phyloP scores from a whole-genome alignment of 1,139 yeast species.

The Lodderomyces margitis region DNA sequence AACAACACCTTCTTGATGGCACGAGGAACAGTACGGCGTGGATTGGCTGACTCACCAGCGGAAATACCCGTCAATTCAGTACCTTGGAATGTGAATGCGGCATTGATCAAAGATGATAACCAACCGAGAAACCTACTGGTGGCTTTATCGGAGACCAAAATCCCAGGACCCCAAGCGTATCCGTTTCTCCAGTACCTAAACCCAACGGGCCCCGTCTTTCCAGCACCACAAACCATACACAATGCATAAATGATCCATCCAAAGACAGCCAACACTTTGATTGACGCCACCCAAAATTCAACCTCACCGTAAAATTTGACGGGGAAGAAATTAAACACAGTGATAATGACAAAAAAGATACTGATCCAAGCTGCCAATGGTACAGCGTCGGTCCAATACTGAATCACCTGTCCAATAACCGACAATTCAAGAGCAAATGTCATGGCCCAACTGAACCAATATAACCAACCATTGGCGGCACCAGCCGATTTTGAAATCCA shows the following conservation, averaged over 20 bases:
- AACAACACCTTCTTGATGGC: slow-evolving; percentile 70
- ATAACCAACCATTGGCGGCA: slow-evolving; percentile 79
- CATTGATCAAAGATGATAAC: slow-evolving; percentile 59
- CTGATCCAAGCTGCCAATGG: slow-evolving; percentile 78
- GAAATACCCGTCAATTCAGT: slow-evolving; percentile 83
- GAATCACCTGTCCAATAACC: slow-evolving; percentile 72
- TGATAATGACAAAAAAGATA: slow-evolving; percentile 51
- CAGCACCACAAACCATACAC: slow-evolving; percentile 73
- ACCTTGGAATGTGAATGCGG: slow-evolving; percentile 82
- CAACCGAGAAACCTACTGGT: slow-evolving; percentile 65
- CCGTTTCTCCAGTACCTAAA: slow-evolving; percentile 93
- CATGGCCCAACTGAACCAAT: slow-evolving; percentile 86
- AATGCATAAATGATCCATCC: slow-evolving; percentile 71
- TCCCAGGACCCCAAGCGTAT: slow-evolving; percentile 79
- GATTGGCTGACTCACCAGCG: slow-evolving; percentile 85
- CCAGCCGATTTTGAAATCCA: slow-evolving; percentile 72
- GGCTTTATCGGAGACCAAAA: slow-evolving; percentile 36
- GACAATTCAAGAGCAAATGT: slow-evolving; percentile 82
- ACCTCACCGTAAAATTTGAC: slow-evolving; percentile 47
- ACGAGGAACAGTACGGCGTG: slow-evolving; percentile 72
- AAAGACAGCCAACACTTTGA: slow-evolving; percentile 67
- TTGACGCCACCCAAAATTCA: slow-evolving; percentile 53
- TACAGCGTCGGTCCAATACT: slow-evolving; percentile 71
- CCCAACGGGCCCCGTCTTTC: slow-evolving; percentile 68
- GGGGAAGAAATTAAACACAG: slow-evolving; percentile 37